These are phyloP conservation scores for Penstemon barbatus DNA, from an alignment of 257 asterid genomes.

Conservation along the genomic window DNA sequence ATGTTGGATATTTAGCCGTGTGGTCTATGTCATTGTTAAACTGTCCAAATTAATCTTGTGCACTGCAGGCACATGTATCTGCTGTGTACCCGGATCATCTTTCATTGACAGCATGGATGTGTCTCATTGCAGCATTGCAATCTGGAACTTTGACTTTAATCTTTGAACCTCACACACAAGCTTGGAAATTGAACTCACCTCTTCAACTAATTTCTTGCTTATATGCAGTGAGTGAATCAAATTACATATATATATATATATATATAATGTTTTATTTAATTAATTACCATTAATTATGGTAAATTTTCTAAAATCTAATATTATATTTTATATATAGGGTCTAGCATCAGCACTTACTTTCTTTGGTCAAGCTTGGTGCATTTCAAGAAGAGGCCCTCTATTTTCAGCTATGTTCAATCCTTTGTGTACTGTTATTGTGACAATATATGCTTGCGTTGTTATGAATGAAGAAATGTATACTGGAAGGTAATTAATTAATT, in stretches of 20 bases:
- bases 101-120: conserved; percentile 50
- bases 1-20: background rate
- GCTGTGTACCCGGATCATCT: conserved; percentile 37
- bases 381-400: conserved; percentile 53
- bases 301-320: no score
- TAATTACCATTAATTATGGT: no score
- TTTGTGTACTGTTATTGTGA: conserved; percentile 49
- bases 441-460: conserved; percentile 50
- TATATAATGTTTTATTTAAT: no score
- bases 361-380: conserved; percentile 61
- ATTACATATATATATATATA: no score
- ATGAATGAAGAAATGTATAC: conserved; percentile 61
- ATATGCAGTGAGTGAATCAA: conserved; percentile 29
- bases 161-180: conserved; percentile 22
- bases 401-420: conserved; percentile 62
- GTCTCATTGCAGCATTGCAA: conserved; percentile 37
- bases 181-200: conserved; percentile 37
- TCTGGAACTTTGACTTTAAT: conserved; percentile 31
- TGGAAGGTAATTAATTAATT: conserved; percentile 52
- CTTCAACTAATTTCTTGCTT: conserved; percentile 35
- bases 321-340: conserved; percentile 2
- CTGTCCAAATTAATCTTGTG: conserved; percentile 1
- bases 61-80: conserved; percentile 30
- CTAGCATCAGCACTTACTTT: conserved; percentile 42
- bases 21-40: background rate